Conservation (phyloP, 768 basidiomycete genomes). For the Termitomyces sp. region DNA sequence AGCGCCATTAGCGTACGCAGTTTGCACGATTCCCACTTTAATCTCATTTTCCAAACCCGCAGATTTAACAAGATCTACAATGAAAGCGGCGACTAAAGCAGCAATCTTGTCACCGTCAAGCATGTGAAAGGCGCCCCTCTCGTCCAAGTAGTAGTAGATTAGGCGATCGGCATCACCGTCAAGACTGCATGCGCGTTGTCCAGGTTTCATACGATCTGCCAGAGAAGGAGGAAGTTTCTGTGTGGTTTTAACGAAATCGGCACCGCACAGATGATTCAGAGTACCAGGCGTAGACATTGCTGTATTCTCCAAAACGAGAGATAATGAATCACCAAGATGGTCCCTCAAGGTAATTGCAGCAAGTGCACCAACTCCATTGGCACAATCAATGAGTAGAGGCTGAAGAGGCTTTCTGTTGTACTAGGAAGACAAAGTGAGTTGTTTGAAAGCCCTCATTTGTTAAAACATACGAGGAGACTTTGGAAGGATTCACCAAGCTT, state of each 20-base stretch:
- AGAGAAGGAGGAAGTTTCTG: constrained; percentile 85
- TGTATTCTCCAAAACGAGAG: constrained; percentile 67
- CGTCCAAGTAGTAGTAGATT: constrained; percentile 91
- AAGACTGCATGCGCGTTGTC: constrained; percentile 85
- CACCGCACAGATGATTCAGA: constrained; percentile 87
- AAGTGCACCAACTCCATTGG: constrained; percentile 92
- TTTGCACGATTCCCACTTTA: constrained; percentile 94
- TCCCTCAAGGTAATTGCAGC: constrained; percentile 59
- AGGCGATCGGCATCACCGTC: constrained; percentile 98
- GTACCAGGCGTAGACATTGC: constrained; percentile 58
- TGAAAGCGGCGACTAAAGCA: constrained; percentile 86
- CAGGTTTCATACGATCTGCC: constrained; percentile 51
- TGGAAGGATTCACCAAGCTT: constrained; percentile 84
- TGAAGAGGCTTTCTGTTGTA: constrained; percentile 50
- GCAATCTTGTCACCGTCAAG: constrained; percentile 99
- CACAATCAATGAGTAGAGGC: constrained; percentile 87
- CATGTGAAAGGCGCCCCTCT: constrained; percentile 75
- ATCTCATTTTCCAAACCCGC: constrained; percentile 75
- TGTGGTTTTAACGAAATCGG: constrained; percentile 93
- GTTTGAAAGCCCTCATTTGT: not conserved
- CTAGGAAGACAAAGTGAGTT: constrained; percentile 28
- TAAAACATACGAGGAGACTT: constrained; percentile 70
- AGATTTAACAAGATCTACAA: constrained; percentile 82
- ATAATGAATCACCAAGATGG: constrained; percentile 55
- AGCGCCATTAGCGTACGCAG: constrained; percentile 96